Evolutionary conservation across 352 stramenopile genomes (phyloP), one percentile per base, ranked within the genome.

Genomic region (Phytophthora pluvialis): DNA sequence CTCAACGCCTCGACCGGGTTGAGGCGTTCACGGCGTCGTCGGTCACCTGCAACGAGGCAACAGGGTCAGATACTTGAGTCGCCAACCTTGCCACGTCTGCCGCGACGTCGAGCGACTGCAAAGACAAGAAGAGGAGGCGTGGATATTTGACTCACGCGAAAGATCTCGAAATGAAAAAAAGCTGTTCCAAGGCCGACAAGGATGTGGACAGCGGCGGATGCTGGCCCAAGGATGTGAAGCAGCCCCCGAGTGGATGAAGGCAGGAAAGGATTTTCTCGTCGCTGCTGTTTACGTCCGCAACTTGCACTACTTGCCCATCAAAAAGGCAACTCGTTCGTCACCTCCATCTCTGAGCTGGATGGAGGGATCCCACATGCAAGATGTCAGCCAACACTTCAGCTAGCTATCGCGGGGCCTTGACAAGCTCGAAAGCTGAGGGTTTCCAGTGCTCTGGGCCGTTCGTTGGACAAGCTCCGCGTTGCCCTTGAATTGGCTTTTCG

Each of bases 161-260:
- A 67, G 49, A 67, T 67, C 50, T 59, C 39, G n/a, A 39, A 25
- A 59, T n/a, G n/a, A 31, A 15, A 13, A 3, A 50, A 50, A 35
- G 26, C 4, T 39, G 15, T 26, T 44, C 38, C 45, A 9, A 26
- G 12, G 33, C n/a, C n/a, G n/a, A 48, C 48, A 51, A 63, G 51
- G 60, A 63, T 57, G 60, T 62, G 43, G 45, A 57, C 56, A 51
- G n/a, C 13, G 38, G n/a, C n/a, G n/a, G n/a, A n/a, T n/a, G n/a
- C n/a, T n/a, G n/a, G n/a, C n/a, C n/a, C n/a, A n/a, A n/a, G n/a
- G n/a, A n/a, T n/a, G n/a, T n/a, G n/a, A n/a, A n/a, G n/a, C n/a
- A n/a, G n/a, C n/a, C n/a, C n/a, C n/a, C n/a, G n/a, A n/a, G n/a
- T n/a, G n/a, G n/a, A n/a, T n/a, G n/a, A 49, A 15, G 29, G n/a